Percentiles rank a stretch among this genome's conserved stretches.
These are phyloP conservation scores for Alloteropsis semialata DNA, from an alignment of 176 grass and related monocot genomes.

Conservation along the genomic window DNA sequence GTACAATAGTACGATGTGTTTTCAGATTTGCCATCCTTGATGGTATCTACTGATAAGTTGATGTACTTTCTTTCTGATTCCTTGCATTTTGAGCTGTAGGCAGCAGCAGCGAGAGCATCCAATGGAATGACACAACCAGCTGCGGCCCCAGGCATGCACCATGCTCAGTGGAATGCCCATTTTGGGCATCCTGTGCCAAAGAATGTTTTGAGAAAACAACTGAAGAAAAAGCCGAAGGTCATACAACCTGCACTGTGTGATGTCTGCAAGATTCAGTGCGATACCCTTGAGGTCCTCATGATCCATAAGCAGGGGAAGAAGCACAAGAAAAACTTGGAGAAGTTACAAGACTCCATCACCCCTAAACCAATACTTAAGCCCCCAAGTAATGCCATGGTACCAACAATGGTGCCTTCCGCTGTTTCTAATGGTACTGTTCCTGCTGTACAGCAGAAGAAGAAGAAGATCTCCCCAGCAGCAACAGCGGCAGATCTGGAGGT, in stretches of 20 bases:
- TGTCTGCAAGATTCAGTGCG: conserved; percentile 72
- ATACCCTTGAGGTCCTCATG: conserved; percentile 55
- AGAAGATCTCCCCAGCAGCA: conserved; percentile 26
- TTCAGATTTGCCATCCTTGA: conserved; percentile 14
- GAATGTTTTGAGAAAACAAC: conserved; percentile 28
- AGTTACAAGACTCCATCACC: conserved; percentile 57
- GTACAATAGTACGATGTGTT: neutral
- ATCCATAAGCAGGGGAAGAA: conserved; percentile 76
- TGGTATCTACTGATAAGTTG: conserved; percentile 6
- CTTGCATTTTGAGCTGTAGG: conserved; percentile 20
- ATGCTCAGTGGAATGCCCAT: conserved; percentile 42
- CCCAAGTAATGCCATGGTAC: neutral
- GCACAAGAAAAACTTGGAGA: conserved; percentile 79
- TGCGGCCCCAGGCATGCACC: conserved; percentile 20
- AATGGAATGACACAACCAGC: conserved; percentile 28
- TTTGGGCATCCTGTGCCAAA: conserved; percentile 34
- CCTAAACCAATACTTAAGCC: conserved; percentile 37
- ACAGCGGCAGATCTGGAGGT: conserved; percentile 54
- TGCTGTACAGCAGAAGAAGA: conserved; percentile 35
- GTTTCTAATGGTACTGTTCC: neutral
- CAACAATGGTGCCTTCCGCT: conserved; percentile 19
- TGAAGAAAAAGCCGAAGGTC: conserved; percentile 38
- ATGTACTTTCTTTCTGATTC: neutral
- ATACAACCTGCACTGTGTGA: conserved; percentile 55
- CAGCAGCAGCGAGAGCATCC: conserved; percentile 31